Evolutionary conservation across 495 filamentous ascomycete species (phyloP).

Genomic region (Trichoderma erinaceum): DNA sequence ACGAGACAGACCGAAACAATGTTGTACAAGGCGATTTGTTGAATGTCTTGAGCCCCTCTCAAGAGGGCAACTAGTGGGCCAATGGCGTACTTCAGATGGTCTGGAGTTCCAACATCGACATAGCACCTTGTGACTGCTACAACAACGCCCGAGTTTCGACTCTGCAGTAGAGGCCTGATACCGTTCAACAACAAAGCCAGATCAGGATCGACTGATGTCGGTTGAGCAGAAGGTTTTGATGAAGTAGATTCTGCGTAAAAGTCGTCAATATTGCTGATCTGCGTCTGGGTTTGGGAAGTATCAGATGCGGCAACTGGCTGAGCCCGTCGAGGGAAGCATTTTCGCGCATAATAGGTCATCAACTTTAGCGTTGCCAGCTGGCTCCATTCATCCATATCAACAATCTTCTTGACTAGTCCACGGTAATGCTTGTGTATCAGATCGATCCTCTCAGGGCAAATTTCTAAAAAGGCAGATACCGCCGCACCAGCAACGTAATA

Average conservation of each 20-base stretch:
- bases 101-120: conserved; percentile 68
- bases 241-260: conserved; percentile 59
- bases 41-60: conserved; percentile 75
- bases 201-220: conserved; percentile 65
- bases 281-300: conserved; percentile 39
- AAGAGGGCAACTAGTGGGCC: conserved; percentile 82
- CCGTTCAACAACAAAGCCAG: conserved; percentile 73
- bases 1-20: conserved; percentile 81
- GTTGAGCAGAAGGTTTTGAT: background rate
- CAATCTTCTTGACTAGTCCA: conserved; percentile 74
- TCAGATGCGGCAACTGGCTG: conserved; percentile 37
- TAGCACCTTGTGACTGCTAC: conserved; percentile 82
- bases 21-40: conserved; percentile 84
- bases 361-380: conserved; percentile 76
- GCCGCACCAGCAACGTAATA: conserved; percentile 94
- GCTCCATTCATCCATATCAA: conserved; percentile 99
- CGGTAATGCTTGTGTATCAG: conserved; percentile 87
- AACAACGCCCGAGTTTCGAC: conserved; percentile 87
- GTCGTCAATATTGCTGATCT: conserved; percentile 25
- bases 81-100: conserved; percentile 62
- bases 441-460: conserved; percentile 81
- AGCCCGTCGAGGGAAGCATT: conserved; percentile 76
- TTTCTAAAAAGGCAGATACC: conserved; percentile 78
- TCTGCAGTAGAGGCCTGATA: conserved; percentile 79
- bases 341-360: conserved; percentile 75